Percentiles rank a stretch among this genome's conserved stretches.
Evolutionary conservation across 2,329 filamentous ascomycete species (phyloP).

Genomic region (Epichloe gansuensis): DNA sequence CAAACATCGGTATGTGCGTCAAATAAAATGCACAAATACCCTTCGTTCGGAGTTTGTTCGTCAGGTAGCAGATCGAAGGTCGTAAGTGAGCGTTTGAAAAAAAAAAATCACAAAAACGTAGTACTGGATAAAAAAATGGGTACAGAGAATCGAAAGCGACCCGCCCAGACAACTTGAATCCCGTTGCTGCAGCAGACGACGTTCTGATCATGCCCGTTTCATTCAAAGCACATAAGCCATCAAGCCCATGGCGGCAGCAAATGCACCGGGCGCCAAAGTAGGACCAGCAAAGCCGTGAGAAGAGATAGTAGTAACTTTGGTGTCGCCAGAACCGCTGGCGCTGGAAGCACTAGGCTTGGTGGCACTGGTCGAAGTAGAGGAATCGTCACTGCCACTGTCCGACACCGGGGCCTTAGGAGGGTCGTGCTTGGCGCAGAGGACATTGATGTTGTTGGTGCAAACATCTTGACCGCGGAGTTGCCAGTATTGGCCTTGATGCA

Average conservation of each 20-base stretch:
- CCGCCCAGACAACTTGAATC: slow-evolving; percentile 6
- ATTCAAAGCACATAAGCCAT: slow-evolving; percentile 39
- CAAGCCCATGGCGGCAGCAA: slow-evolving; percentile 37
- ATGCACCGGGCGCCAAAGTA: slow-evolving; percentile 31
- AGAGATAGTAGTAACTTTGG: slow-evolving; percentile 20
- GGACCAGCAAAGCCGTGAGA: slow-evolving; percentile 24
- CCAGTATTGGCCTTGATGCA: slow-evolving; percentile 33
- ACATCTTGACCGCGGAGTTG: slow-evolving; percentile 31
- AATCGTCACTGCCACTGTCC: slow-evolving; percentile 12
- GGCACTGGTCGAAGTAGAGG: slow-evolving; percentile 15
- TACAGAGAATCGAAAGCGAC: slow-evolving; percentile 20
- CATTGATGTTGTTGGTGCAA: slow-evolving; percentile 35
- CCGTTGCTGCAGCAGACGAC: background rate
- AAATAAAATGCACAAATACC: slow-evolving; percentile 8
- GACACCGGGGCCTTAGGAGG: slow-evolving; percentile 22
- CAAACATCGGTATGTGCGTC: slow-evolving; percentile 1
- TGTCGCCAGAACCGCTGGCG: slow-evolving; percentile 9
- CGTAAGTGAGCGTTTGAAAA: slow-evolving; percentile 4
- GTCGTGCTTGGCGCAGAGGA: slow-evolving; percentile 30
- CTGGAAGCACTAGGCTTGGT: slow-evolving; percentile 12
- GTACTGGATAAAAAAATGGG: slow-evolving; percentile 20
- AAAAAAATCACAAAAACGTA: slow-evolving; percentile 13
- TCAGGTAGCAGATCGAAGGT: slow-evolving; percentile 3
- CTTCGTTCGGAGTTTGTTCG: slow-evolving; percentile 13
- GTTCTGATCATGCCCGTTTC: background rate